Conservation (phyloP, 257 asterid species). For the Ajuga chamaepitys region DNA sequence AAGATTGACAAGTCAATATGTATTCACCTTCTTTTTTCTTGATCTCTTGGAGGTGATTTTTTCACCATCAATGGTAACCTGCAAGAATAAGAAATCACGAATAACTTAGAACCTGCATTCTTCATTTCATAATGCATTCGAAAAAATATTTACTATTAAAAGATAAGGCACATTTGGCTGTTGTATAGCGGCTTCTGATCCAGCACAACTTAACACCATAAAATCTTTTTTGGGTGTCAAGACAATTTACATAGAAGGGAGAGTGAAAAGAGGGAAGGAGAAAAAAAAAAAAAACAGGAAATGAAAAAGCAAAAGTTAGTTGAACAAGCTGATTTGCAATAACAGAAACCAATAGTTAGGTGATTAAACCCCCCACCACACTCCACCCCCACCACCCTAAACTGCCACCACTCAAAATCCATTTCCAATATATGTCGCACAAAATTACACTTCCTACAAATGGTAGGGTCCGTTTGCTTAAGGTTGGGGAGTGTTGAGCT, state of each 20-base stretch:
- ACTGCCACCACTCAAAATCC: slow-evolving; percentile 20
- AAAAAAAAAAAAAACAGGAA: background rate
- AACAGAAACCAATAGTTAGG: slow-evolving; percentile 8
- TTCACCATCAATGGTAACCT: slow-evolving; percentile 29
- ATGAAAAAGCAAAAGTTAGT: slow-evolving; percentile 3
- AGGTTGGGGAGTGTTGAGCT: too few relatives aligned
- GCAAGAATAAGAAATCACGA: slow-evolving; percentile 12
- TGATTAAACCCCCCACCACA: slow-evolving; percentile 20
- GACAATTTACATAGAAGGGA: too few relatives aligned
- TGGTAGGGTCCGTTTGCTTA: too few relatives aligned
- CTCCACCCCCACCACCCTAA: slow-evolving; percentile 19
- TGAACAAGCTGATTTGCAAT: slow-evolving; percentile 17
- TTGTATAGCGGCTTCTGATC: background rate
- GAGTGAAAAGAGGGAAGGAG: too few relatives aligned
- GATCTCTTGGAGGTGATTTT: slow-evolving; percentile 39
- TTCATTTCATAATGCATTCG: background rate
- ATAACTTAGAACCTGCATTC: background rate
- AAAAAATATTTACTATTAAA: background rate
- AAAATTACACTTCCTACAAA: slow-evolving; percentile 13
- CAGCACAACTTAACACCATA: too few relatives aligned
- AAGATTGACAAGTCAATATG: background rate
- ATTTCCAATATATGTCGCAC: slow-evolving; percentile 17
- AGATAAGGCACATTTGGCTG: too few relatives aligned
- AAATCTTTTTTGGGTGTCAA: too few relatives aligned
- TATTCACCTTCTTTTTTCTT: slow-evolving; percentile 54